Evolutionary conservation across 108 stramenopile genomes (phyloP), one percentile per base, ranked within the genome.

Genomic region (Schizochytrium sp.): DNA sequence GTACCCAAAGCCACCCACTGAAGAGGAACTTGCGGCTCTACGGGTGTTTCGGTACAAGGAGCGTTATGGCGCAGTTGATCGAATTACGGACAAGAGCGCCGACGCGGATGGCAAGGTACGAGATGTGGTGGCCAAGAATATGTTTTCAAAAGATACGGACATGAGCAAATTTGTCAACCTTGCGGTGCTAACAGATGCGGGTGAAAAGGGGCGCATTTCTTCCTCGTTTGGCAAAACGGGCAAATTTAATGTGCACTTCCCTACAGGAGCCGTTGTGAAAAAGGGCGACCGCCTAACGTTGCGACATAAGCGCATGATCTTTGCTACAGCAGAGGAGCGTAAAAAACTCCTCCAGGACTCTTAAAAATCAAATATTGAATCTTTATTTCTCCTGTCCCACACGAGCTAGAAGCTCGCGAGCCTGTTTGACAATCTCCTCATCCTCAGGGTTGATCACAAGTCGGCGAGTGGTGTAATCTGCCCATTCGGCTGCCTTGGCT

Each of bases 111-210:
- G 93, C 87, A 41, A 93, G 72, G 96, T 97, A 53, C 96, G 96
- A 56, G 96, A 97, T 89, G 92, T 97, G 12, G 95, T 96, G 93
- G 96, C 96, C 58, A 89, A 92, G 50, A 94, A 96, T 89, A 90
- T 98, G 72, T 98, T 97, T 91, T 95, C 95, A 87, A 97, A 96
- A 89, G 96, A 96, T 89, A 96, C 97, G 17, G 93, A 96, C 61
- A 95, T 98, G 94, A 95, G 93, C 53, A 89, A 93, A 46, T 98
- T 98, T 92, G 90, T 96, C 10, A 96, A 96, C 44, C 93, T 97
- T 89, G 93, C 95, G 59, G 58, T 98, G 4, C 89, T 94, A 56
- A 96, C 96, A 0, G 95, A 95, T 15, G 56, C 88, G n/a, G 89
- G 92, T 46, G 97, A 97, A 49, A 90, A 96, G 60, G 97, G 97